Percentiles rank a stretch among this genome's conserved stretches.
Evolutionary conservation across 73 alveolate species (phyloP).

Genomic region (Effrenium voratum): DNA sequence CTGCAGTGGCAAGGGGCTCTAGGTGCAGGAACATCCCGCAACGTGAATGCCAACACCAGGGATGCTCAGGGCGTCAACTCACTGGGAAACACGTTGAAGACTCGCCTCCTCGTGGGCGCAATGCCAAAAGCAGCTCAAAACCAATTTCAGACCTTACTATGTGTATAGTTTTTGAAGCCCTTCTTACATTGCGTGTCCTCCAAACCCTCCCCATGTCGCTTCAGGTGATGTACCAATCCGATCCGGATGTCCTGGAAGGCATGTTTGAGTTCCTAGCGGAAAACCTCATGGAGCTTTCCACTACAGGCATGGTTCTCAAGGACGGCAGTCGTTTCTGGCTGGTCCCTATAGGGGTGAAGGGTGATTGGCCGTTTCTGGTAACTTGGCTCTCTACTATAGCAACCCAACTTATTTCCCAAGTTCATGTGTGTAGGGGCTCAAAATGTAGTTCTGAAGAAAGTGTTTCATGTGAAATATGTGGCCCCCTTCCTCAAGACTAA

Average conservation of each 20-base stretch:
- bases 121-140: not conserved
- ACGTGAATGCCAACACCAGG: too few species aligned
- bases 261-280: not conserved
- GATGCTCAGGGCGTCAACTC: constrained; percentile 30
- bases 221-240: not conserved
- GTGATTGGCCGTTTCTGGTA: constrained; percentile 50
- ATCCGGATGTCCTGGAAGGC: not conserved
- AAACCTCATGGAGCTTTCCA: not conserved
- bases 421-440: not conserved
- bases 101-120: not conserved
- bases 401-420: not conserved
- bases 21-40: constrained; percentile 48
- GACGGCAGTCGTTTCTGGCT: constrained; percentile 31
- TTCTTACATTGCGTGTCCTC: not conserved
- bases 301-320: not conserved
- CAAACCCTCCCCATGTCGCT: not conserved
- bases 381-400: not conserved
- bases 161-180: not conserved
- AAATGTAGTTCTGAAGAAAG: not conserved
- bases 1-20: constrained; percentile 16
- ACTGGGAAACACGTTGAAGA: not conserved
- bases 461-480: not conserved
- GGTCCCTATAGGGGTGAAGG: constrained; percentile 31
- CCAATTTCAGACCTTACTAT: too few species aligned
- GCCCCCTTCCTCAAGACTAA: not conserved